Percentiles rank a stretch among this genome's conserved stretches.
These are phyloP conservation scores for Fusarium oligoseptatum DNA, from an alignment of 2,329 filamentous ascomycete species.

Conservation along the genomic window DNA sequence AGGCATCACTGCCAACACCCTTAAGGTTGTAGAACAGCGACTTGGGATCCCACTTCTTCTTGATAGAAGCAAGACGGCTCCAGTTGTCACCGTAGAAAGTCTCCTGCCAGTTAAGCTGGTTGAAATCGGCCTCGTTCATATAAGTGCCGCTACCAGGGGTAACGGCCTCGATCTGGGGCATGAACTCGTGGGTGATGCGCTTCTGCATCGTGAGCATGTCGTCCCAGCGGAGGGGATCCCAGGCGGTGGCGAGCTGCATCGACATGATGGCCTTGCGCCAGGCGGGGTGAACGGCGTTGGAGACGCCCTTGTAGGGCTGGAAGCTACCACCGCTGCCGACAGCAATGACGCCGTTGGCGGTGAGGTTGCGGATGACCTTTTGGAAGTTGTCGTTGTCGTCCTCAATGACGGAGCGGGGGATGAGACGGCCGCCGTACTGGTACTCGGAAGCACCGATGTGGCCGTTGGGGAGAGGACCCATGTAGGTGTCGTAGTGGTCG, in stretches of 20 bases:
- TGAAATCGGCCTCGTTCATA: slow-evolving; percentile 66
- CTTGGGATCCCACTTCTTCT: slow-evolving; percentile 64
- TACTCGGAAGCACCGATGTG: slow-evolving; percentile 48
- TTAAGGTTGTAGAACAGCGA: slow-evolving; percentile 61
- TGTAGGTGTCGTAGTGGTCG: slow-evolving; percentile 59
- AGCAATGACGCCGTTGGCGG: slow-evolving; percentile 40
- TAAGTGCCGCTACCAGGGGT: slow-evolving; percentile 61
- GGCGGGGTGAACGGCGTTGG: slow-evolving; percentile 56
- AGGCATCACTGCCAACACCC: slow-evolving; percentile 65
- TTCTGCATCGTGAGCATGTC: slow-evolving; percentile 51
- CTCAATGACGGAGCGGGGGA: slow-evolving; percentile 54
- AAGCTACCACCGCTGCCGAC: slow-evolving; percentile 47
- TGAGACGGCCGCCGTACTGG: slow-evolving; percentile 58
- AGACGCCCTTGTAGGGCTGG: slow-evolving; percentile 32
- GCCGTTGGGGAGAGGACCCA: slow-evolving; percentile 56
- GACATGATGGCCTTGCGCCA: slow-evolving; percentile 55
- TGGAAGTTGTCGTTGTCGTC: slow-evolving; percentile 48
- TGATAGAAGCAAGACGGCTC: slow-evolving; percentile 56
- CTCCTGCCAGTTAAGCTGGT: slow-evolving; percentile 58
- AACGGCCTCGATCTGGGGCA: slow-evolving; percentile 48
- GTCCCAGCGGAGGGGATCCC: slow-evolving; percentile 45
- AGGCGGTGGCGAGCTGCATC: slow-evolving; percentile 46
- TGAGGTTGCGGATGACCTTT: slow-evolving; percentile 45
- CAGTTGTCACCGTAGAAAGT: slow-evolving; percentile 64
- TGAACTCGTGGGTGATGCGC: slow-evolving; percentile 47